phyloP scores from a whole-genome alignment of 139 green algal genomes.

The Desmodesmus armatus region DNA sequence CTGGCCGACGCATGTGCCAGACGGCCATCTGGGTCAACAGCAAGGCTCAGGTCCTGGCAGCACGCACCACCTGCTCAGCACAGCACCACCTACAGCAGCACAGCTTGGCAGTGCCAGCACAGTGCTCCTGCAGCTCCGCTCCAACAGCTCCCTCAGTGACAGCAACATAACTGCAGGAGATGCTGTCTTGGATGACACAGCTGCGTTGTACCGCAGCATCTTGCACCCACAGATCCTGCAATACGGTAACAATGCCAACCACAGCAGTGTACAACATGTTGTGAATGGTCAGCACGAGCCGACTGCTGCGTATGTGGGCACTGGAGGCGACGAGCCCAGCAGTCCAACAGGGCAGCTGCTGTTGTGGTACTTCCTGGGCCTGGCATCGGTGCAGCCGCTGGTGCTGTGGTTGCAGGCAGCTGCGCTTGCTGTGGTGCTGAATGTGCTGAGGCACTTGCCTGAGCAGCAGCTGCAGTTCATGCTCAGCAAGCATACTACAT shows the following conservation, averaged over 20 bases:
- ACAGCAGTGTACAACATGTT: not conserved
- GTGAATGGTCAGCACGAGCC: not conserved
- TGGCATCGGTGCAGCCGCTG: constrained; percentile 13
- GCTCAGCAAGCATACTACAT: no score
- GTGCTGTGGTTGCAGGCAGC: constrained; percentile 30
- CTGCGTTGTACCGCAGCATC: not conserved
- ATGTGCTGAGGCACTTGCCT: not conserved
- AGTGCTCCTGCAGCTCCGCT: no score
- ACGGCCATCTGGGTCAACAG: no score
- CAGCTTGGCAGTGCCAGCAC: no score
- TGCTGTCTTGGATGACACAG: no score
- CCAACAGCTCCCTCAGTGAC: no score
- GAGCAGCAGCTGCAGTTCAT: constrained; percentile 3
- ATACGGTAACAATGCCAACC: no score
- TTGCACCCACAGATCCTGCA: not conserved
- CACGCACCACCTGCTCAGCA: not conserved
- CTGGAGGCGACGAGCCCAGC: not conserved
- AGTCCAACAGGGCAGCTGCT: not conserved
- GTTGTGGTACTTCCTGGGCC: constrained; percentile 32
- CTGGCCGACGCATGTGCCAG: not conserved
- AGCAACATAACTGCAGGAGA: no score
- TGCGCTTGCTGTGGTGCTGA: constrained; percentile 7
- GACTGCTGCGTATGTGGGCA: not conserved
- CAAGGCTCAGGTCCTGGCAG: no score
- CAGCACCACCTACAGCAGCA: constrained; percentile 4